Percentiles rank a stretch among this genome's conserved stretches.
Conservation (phyloP, 164 flowering plant genomes). For the Vitis rotundifolia region DNA sequence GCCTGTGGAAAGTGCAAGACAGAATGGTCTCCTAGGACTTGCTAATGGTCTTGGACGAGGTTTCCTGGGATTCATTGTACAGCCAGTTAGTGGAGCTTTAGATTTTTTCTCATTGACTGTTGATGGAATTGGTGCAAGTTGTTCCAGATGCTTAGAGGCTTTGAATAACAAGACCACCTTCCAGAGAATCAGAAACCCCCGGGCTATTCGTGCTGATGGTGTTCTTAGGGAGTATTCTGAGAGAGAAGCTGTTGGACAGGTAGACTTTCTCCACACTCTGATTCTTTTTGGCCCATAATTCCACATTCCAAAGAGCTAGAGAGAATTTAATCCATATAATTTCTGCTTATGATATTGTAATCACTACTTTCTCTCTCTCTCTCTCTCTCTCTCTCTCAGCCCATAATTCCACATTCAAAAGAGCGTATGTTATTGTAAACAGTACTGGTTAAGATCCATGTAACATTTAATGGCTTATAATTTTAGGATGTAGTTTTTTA, state of each 20-base stretch:
- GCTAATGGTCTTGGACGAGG: conserved; percentile 96
- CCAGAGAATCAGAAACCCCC: conserved; percentile 82
- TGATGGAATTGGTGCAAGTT: conserved; percentile 97
- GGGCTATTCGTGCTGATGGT: conserved; percentile 71
- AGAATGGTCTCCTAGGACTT: conserved; percentile 85
- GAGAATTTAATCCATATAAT: too few relatives aligned
- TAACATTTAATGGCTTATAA: too few relatives aligned
- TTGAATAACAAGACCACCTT: conserved; percentile 50
- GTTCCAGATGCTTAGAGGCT: conserved; percentile 79
- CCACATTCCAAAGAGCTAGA: too few relatives aligned
- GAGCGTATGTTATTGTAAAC: too few relatives aligned
- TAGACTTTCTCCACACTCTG: conserved; percentile 17
- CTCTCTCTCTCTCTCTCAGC: too few relatives aligned
- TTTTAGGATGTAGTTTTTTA: too few relatives aligned
- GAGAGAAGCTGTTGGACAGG: conserved; percentile 94
- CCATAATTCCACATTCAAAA: too few relatives aligned
- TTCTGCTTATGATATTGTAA: too few relatives aligned
- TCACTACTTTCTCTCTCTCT: too few relatives aligned
- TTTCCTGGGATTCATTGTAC: conserved; percentile 78
- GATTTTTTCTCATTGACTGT: conserved; percentile 96
- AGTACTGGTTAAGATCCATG: too few relatives aligned
- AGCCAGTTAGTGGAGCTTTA: conserved; percentile 95
- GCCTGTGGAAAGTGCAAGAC: conserved; percentile 93
- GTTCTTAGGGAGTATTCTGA: conserved; percentile 78
- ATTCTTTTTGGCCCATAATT: neutral